phyloP scores from a whole-genome alignment of 2,329 filamentous ascomycete species.

The Falciphora oryzae region DNA sequence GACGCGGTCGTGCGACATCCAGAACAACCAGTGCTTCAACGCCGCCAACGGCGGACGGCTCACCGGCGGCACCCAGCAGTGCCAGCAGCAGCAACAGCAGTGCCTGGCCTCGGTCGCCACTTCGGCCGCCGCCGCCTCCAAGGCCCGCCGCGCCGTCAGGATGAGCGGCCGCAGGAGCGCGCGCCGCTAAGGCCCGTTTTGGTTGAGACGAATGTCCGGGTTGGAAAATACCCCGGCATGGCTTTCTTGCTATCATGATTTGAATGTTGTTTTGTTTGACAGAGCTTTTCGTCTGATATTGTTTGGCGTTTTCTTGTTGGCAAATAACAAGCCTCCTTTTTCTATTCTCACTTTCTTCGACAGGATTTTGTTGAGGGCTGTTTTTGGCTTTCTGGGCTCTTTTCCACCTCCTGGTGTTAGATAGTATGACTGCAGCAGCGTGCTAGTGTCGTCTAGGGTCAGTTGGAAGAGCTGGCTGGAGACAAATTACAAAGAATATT shows the following conservation, averaged over 20 bases:
- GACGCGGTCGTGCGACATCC: conserved; percentile 37
- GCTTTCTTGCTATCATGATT: not conserved
- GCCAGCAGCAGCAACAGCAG: conserved; percentile 29
- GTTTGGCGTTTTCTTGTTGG: not conserved
- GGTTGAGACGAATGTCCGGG: not conserved
- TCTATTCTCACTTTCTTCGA: not conserved
- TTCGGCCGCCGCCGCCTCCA: conserved; percentile 15
- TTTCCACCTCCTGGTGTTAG: not conserved
- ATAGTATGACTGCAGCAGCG: not conserved
- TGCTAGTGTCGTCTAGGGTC: not conserved
- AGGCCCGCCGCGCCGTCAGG: conserved; percentile 12
- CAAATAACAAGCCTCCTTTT: not conserved
- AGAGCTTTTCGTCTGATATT: not conserved
- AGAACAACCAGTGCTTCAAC: conserved; percentile 39
- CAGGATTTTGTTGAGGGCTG: not conserved
- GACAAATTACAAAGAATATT: not conserved
- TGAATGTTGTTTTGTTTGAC: not conserved
- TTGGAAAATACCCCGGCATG: not conserved
- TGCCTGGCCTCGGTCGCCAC: conserved; percentile 16
- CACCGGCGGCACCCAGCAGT: conserved; percentile 27
- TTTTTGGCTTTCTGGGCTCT: not conserved
- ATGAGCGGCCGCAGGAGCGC: conserved; percentile 6
- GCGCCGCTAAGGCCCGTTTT: not conserved
- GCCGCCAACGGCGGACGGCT: conserved; percentile 30
- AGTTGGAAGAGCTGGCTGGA: not conserved